Evolutionary conservation across 2,329 filamentous ascomycete genomes (phyloP).

Genomic region (Neopestalotiopsis clavispora): DNA sequence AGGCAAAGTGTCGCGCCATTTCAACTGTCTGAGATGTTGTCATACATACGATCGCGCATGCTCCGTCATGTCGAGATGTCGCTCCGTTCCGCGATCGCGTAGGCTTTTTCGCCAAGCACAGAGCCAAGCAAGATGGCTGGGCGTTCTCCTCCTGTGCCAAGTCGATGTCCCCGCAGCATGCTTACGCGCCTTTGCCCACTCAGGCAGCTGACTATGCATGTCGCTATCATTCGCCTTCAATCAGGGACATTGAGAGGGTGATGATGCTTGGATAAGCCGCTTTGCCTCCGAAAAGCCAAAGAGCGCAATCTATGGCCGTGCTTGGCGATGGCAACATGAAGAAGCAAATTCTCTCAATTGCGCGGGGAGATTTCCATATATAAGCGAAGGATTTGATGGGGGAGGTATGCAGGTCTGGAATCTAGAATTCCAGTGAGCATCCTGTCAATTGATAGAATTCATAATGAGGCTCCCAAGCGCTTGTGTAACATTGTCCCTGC

Average conservation of each 20-base stretch:
- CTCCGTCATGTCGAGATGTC: too few species aligned
- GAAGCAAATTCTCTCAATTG: not conserved
- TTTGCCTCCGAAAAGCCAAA: not conserved
- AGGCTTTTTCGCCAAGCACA: constrained; percentile 4
- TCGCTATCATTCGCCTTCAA: not conserved
- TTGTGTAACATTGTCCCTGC: not conserved
- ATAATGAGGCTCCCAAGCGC: not conserved
- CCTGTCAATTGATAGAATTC: not conserved
- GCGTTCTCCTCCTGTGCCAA: constrained; percentile 1
- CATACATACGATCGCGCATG: too few species aligned
- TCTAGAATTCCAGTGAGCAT: not conserved
- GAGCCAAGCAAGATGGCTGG: constrained; percentile 14
- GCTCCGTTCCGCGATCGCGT: not conserved
- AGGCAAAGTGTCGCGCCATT: too few species aligned
- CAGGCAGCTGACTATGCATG: constrained; percentile 16
- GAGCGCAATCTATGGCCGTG: not conserved
- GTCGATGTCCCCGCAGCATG: constrained; percentile 8
- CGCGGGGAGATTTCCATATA: not conserved
- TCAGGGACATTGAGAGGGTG: not conserved
- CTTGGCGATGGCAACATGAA: not conserved
- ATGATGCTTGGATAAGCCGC: not conserved
- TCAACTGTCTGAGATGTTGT: too few species aligned
- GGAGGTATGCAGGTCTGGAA: not conserved
- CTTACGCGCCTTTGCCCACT: constrained; percentile 1
- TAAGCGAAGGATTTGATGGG: not conserved